Evolutionary conservation across 23 red algal species (phyloP).

Genomic region (Gracilaria vermiculophylla): DNA sequence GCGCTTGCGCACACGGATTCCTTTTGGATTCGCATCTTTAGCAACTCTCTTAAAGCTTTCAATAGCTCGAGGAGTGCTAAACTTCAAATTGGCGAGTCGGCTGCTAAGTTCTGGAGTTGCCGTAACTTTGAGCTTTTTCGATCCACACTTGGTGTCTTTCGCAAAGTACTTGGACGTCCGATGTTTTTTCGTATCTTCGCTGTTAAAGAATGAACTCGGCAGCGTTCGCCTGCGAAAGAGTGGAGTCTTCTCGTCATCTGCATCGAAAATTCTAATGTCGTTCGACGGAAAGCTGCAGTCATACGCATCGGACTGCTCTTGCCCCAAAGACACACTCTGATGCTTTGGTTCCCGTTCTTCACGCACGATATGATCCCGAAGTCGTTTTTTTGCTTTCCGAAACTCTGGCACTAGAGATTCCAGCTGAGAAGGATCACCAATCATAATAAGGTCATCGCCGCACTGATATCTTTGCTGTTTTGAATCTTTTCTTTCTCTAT

Average conservation of each 20-base stretch:
- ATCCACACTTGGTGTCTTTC: neutral
- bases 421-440: neutral
- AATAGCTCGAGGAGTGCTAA: neutral
- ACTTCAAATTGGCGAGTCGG: neutral
- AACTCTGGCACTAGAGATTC: conserved; percentile 1
- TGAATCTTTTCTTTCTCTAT: neutral
- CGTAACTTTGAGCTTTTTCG: neutral
- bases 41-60: neutral
- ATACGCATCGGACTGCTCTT: neutral
- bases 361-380: neutral
- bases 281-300: neutral
- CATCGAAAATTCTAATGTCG: conserved; percentile 18
- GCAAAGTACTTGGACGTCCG: neutral
- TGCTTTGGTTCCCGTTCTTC: neutral
- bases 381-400: conserved; percentile 1
- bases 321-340: neutral
- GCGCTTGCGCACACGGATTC: neutral
- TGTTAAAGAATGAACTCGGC: neutral
- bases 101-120: neutral
- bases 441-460: neutral
- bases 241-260: conserved; percentile 6
- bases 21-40: too few relatives aligned
- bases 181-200: neutral
- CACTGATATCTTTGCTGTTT: neutral
- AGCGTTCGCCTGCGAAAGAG: neutral